Evolutionary conservation across 139 green algal species (phyloP).

Genomic region (Volvox africanus): DNA sequence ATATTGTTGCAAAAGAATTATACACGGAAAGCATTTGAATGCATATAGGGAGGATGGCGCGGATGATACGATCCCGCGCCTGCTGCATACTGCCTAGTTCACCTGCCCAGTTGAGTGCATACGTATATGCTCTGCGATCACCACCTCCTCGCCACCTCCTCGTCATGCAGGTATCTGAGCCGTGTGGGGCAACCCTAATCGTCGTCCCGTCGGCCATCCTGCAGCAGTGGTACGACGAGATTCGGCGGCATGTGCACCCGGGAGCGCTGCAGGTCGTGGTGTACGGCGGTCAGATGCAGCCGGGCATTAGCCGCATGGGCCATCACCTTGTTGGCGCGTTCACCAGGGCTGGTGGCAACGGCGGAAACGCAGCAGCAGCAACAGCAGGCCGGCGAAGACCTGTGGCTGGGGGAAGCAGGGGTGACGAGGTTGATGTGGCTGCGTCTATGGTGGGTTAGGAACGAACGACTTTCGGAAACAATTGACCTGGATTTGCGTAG

Average conservation of each 20-base stretch:
- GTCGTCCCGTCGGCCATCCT: constrained; percentile 91
- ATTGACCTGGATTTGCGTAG: too few relatives aligned
- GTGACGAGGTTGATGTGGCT: neutral
- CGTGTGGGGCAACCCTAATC: constrained; percentile 88
- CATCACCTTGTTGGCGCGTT: neutral
- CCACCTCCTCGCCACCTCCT: too few relatives aligned
- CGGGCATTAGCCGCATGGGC: neutral
- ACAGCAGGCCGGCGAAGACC: neutral
- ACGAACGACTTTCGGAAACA: too few relatives aligned
- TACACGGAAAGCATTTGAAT: too few relatives aligned
- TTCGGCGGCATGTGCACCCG: constrained; percentile 64
- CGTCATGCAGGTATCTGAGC: constrained; percentile 45
- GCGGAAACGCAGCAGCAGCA: too few relatives aligned
- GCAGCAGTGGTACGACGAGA: constrained; percentile 86
- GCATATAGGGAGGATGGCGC: too few relatives aligned
- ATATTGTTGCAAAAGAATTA: too few relatives aligned
- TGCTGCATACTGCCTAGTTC: too few relatives aligned
- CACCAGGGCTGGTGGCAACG: too few relatives aligned
- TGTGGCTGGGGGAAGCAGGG: neutral
- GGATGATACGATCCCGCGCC: too few relatives aligned
- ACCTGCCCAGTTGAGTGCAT: too few relatives aligned
- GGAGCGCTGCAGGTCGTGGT: constrained; percentile 73
- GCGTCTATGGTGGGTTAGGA: neutral
- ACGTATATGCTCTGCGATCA: too few relatives aligned
- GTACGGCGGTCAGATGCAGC: constrained; percentile 76